Conservation (phyloP, 768 basidiomycete species). For the Tephrocybe rancida region DNA sequence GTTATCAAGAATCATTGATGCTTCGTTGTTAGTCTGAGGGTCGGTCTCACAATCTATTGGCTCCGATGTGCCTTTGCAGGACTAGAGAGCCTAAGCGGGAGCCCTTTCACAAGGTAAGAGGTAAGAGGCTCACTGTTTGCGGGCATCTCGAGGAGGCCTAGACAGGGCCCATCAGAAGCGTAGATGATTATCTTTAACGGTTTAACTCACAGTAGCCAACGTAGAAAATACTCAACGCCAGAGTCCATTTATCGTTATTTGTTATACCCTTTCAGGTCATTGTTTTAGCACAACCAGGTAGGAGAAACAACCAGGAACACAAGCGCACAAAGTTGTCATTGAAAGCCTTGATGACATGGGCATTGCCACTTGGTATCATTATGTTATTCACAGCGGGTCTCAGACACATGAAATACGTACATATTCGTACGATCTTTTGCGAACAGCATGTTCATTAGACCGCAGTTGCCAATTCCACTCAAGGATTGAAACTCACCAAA, state of each 20-base stretch:
- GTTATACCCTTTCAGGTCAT: slow-evolving; percentile 42
- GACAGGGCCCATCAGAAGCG: background rate
- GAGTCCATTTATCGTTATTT: slow-evolving; percentile 56
- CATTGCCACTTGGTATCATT: slow-evolving; percentile 57
- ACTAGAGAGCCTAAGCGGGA: slow-evolving; percentile 29
- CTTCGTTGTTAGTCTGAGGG: background rate
- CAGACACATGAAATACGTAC: too few species aligned
- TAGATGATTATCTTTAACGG: background rate
- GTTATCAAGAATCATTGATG: background rate
- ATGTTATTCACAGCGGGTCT: too few species aligned
- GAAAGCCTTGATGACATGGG: slow-evolving; percentile 52
- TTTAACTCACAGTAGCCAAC: slow-evolving; percentile 53
- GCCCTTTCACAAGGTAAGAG: background rate
- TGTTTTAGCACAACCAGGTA: background rate
- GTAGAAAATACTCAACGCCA: slow-evolving; percentile 60
- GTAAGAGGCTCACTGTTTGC: slow-evolving; percentile 44
- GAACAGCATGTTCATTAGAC: background rate
- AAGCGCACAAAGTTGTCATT: slow-evolving; percentile 52
- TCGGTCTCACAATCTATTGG: slow-evolving; percentile 51
- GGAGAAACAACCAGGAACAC: background rate
- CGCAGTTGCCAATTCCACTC: background rate
- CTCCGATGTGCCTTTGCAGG: slow-evolving; percentile 57
- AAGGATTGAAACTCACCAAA: slow-evolving; percentile 34
- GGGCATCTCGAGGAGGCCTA: slow-evolving; percentile 55
- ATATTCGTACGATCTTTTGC: background rate